A percentile compares a stretch with the other conserved stretches of the same genome.
Evolutionary conservation across 1,139 yeast species (phyloP).

Genomic region (Hanseniaspora uvarum): DNA sequence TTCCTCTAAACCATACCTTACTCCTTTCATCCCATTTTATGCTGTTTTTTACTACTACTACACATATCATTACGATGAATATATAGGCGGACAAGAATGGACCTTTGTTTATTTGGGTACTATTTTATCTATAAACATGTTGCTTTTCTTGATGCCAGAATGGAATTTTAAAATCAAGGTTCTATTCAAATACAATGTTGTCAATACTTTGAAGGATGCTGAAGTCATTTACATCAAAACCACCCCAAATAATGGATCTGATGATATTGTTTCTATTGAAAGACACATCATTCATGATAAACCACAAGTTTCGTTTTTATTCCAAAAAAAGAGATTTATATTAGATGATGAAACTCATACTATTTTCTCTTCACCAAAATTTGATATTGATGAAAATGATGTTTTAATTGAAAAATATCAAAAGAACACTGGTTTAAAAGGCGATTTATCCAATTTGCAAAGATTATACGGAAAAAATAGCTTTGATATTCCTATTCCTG

Average conservation of each 20-base stretch:
- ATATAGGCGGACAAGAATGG: conserved; percentile 68
- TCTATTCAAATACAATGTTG: conserved; percentile 54
- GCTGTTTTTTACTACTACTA: conserved; percentile 66
- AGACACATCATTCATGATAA: conserved; percentile 53
- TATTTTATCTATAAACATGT: conserved; percentile 58
- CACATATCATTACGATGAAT: conserved; percentile 58
- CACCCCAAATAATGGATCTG: conserved; percentile 74
- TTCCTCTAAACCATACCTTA: conserved; percentile 61
- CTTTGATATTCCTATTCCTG: conserved; percentile 92
- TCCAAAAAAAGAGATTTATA: conserved; percentile 87
- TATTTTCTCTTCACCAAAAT: conserved; percentile 71
- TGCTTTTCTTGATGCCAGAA: conserved; percentile 85
- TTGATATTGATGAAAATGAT: conserved; percentile 49
- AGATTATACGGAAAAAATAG: conserved; percentile 73
- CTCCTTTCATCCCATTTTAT: conserved; percentile 74
- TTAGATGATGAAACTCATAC: conserved; percentile 38
- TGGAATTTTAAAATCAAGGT: conserved; percentile 76
- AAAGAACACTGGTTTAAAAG: conserved; percentile 49
- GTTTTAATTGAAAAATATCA: conserved; percentile 56
- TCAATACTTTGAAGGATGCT: conserved; percentile 51
- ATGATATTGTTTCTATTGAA: conserved; percentile 61
- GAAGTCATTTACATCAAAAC: conserved; percentile 66
- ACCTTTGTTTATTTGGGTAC: conserved; percentile 79
- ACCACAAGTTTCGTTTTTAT: conserved; percentile 63
- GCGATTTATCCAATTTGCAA: conserved; percentile 44